Base-by-base conservation (phyloP, 2,329 filamentous ascomycete genomes). In the Pseudogymnoascus sp. region DNA sequence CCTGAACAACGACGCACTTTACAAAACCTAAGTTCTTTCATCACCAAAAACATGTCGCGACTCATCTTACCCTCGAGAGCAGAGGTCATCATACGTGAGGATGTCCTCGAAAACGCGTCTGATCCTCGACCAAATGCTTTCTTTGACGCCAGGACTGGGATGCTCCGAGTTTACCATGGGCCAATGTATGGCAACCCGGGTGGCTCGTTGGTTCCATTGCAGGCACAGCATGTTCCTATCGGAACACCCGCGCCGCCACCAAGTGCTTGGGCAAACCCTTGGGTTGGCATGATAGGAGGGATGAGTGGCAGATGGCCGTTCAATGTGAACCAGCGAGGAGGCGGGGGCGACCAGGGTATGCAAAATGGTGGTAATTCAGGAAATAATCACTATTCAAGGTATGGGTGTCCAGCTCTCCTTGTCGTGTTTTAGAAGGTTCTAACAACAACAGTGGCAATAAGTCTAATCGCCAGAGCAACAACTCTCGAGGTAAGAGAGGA, bases 101-200 rank as follows among this genome's bases (percentile, higher is more conserved):
- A 85, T 66, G 77, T 83, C 2, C 73, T 86, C 19, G 83, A 85
- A 68, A 75, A 73, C 1, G 75, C 76, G 3, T 74, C 79, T 48
- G 83, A 86, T 66, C 84, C 84, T 7, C 77, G 77, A 1, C 85
- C 84, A 11, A 87, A 87, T 68, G 82, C 84, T 45, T 87, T 83
- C 69, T 82, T 81, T 68, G 83, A 87, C 68, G 71, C 76, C n/a
- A 75, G 77, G 54, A 77, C 79, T 66, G 80, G 82, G 34, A 73
- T 83, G 19, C 76, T 84, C 61, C 80, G 83, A 13, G 79, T 86
- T 25, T 86, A 86, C 67, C 81, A 86, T 67, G 84, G 83, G 0
- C 79, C 80, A 2, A 75, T 77, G 0, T 86, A 84, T 69, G 83
- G 83, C 4, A 83, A 83, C 67, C 78, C 80, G 23, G 74, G 77